These are phyloP conservation scores for Piper betle DNA, from an alignment of 164 flowering plant genomes.

Conservation along the genomic window DNA sequence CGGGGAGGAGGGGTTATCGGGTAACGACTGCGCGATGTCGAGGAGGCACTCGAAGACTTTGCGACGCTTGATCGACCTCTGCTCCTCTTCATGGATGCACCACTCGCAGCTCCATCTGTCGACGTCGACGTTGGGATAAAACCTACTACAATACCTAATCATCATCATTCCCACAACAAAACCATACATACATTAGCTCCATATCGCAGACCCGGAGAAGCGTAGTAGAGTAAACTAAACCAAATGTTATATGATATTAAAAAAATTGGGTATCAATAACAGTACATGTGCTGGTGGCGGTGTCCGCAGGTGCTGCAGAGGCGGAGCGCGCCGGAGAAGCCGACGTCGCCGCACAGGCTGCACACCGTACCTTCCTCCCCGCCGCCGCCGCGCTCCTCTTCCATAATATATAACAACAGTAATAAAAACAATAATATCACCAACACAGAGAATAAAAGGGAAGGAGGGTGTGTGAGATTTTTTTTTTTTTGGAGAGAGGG, in stretches of 20 bases:
- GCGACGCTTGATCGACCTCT: conserved; percentile 1
- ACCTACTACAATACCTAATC: conserved; percentile 8
- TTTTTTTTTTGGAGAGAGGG: not conserved
- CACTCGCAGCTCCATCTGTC: conserved; percentile 7
- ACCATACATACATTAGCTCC: not conserved
- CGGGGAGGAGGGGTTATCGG: conserved; percentile 1
- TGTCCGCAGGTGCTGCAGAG: conserved; percentile 4
- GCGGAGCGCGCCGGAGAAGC: conserved; percentile 1
- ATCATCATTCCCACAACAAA: not conserved
- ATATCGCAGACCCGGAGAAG: too few relatives aligned
- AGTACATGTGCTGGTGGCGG: conserved; percentile 7
- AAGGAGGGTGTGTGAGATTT: not conserved
- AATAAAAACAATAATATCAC: not conserved
- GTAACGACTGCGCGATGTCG: conserved; percentile 9
- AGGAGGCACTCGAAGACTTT: conserved; percentile 6
- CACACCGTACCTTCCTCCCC: not conserved
- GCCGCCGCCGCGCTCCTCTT: not conserved
- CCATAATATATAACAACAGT: not conserved
- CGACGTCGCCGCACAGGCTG: conserved; percentile 8
- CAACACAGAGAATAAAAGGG: not conserved
- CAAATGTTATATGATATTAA: too few relatives aligned
- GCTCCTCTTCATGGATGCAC: conserved; percentile 9
- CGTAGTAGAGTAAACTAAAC: too few relatives aligned
- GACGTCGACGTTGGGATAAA: conserved; percentile 5
- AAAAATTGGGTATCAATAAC: not conserved